phyloP scores from a whole-genome alignment of 73 alveolate genomes.

The Paramecium primaurelia region DNA sequence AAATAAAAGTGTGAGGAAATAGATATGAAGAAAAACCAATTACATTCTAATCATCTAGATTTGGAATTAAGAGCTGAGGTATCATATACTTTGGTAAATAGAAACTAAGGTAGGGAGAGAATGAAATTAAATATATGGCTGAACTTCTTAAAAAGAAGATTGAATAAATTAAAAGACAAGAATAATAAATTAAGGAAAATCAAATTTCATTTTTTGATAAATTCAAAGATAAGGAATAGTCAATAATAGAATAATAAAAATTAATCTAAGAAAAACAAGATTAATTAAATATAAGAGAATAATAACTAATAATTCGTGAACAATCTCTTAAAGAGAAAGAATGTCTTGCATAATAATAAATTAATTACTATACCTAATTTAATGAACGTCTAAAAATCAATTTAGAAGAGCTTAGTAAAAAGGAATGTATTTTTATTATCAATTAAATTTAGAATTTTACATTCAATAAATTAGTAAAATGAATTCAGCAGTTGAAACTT shows the following conservation, averaged over 20 bases:
- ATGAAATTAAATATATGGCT: neutral
- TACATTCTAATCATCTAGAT: neutral
- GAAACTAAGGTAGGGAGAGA: constrained; percentile 13
- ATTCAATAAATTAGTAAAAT: neutral
- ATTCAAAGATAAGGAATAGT: neutral
- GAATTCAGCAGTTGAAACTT: neutral
- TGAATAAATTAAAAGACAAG: neutral
- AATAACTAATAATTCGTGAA: neutral
- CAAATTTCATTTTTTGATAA: neutral
- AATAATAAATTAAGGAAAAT: neutral
- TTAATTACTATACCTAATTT: neutral
- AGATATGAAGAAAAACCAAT: neutral
- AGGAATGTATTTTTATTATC: neutral
- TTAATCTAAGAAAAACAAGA: neutral
- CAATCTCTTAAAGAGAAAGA: neutral
- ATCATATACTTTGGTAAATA: neutral
- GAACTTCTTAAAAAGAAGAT: neutral
- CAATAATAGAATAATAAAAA: neutral
- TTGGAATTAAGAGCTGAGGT: neutral
- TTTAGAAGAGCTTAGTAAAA: neutral
- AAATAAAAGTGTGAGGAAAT: constrained; percentile 27
- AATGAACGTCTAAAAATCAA: neutral
- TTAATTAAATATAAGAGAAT: neutral
- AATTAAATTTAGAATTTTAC: neutral
- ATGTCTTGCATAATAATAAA: neutral